phyloP scores from a whole-genome alignment of 306 rosid genomes.

The Canavalia gladiata region DNA sequence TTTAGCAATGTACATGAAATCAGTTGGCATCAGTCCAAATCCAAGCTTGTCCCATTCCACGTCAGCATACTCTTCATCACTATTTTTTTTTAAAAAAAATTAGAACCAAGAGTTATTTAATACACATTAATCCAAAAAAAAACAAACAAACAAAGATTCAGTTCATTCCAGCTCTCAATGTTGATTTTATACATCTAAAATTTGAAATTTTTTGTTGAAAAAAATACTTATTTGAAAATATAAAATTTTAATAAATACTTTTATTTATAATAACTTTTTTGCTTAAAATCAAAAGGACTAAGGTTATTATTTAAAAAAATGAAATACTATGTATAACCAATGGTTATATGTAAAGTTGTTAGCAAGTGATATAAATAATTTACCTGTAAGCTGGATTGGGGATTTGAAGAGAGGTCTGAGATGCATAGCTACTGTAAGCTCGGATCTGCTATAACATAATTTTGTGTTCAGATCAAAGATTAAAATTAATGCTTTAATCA shows the following conservation, averaged over 20 bases:
- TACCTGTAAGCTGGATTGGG: conserved; percentile 42
- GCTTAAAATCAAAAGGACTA: too few species aligned
- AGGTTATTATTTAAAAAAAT: too few species aligned
- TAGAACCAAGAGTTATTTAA: not conserved
- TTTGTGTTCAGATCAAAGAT: not conserved
- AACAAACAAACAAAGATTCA: not conserved
- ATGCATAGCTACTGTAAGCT: conserved; percentile 37
- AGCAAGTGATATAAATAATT: not conserved
- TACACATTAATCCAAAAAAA: not conserved
- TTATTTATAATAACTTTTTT: too few species aligned
- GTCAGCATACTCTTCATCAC: conserved; percentile 65
- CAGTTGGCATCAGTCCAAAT: conserved; percentile 76
- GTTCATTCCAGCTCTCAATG: too few species aligned
- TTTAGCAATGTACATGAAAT: conserved; percentile 76
- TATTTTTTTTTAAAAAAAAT: not conserved
- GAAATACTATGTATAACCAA: not conserved
- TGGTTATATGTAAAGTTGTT: not conserved
- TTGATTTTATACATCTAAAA: too few species aligned
- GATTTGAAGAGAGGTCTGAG: conserved; percentile 45
- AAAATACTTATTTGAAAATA: too few species aligned
- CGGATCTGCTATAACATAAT: conserved; percentile 39
- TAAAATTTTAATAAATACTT: too few species aligned
- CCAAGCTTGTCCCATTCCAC: conserved; percentile 88
- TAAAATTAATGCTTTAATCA: not conserved
- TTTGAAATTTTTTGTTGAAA: too few species aligned